A percentile compares a stretch with the other conserved stretches of the same genome.
phyloP scores from a whole-genome alignment of 2,329 filamentous ascomycete species.

The Hypoxylon rubiginosum region DNA sequence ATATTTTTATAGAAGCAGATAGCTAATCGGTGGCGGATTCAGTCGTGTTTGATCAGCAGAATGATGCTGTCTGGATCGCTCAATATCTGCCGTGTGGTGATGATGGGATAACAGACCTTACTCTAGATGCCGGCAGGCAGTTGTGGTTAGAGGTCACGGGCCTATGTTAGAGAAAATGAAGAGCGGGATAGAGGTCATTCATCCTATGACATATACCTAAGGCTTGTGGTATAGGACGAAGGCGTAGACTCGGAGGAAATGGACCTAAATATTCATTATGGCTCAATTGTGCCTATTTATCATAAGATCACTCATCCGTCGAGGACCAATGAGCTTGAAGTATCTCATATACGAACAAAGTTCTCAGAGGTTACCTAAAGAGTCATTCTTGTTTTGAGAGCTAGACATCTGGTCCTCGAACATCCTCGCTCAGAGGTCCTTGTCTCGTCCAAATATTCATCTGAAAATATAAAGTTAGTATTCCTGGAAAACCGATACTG shows the following conservation, averaged over 20 bases:
- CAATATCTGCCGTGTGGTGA: conserved; percentile 56
- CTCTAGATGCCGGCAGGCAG: conserved; percentile 49
- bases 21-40: conserved; percentile 26
- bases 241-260: too few relatives aligned
- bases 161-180: conserved; percentile 45
- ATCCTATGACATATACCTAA: not conserved
- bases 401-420: conserved; percentile 50
- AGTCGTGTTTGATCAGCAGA: conserved; percentile 58
- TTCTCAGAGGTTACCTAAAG: not conserved
- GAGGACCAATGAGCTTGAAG: too few relatives aligned
- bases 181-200: not conserved
- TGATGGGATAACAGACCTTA: conserved; percentile 52
- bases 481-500: too few relatives aligned
- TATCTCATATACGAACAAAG: too few relatives aligned
- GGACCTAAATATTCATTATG: not conserved
- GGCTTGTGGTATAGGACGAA: not conserved
- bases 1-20: not conserved
- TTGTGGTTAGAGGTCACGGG: conserved; percentile 50
- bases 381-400: not conserved
- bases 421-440: conserved; percentile 54
- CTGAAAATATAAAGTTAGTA: conserved; percentile 23
- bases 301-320: not conserved
- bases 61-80: conserved; percentile 56
- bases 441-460: conserved; percentile 68
- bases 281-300: not conserved